phyloP scores from a whole-genome alignment of 805 yeast species.

The Pichia nanzhaoensis region DNA sequence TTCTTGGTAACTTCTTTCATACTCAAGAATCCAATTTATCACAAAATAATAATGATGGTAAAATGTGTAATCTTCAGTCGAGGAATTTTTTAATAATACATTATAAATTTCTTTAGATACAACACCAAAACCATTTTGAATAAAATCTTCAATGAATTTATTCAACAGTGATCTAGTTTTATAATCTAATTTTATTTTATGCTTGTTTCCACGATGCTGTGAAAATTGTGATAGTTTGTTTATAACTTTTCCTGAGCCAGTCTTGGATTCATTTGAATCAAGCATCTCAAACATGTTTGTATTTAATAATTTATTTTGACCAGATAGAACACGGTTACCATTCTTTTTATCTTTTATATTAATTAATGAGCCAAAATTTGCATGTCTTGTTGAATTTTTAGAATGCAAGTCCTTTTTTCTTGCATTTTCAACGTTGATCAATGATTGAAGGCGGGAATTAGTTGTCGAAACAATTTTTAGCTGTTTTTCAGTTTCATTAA shows the following conservation, averaged over 20 bases:
- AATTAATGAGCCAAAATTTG: constrained; percentile 81
- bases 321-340: constrained; percentile 57
- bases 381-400: constrained; percentile 50
- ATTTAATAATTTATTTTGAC: constrained; percentile 44
- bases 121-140: constrained; percentile 71
- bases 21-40: constrained; percentile 70
- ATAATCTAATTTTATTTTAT: neutral
- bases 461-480: constrained; percentile 2
- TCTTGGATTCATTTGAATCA: constrained; percentile 51
- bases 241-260: constrained; percentile 36
- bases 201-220: constrained; percentile 1
- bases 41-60: constrained; percentile 49
- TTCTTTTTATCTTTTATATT: constrained; percentile 57
- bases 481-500: neutral
- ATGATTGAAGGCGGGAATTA: constrained; percentile 35
- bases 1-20: constrained; percentile 39
- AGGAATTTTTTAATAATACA: constrained; percentile 22
- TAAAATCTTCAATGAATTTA: constrained; percentile 48
- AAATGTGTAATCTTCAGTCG: constrained; percentile 24
- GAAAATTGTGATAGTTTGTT: constrained; percentile 9
- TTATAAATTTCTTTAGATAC: constrained; percentile 46
- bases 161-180: constrained; percentile 28
- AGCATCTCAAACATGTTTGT: constrained; percentile 53
- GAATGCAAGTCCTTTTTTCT: constrained; percentile 32
- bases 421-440: constrained; percentile 56